Evolutionary conservation across 345 rosid species (phyloP).

Genomic region (Lepidium didymum): DNA sequence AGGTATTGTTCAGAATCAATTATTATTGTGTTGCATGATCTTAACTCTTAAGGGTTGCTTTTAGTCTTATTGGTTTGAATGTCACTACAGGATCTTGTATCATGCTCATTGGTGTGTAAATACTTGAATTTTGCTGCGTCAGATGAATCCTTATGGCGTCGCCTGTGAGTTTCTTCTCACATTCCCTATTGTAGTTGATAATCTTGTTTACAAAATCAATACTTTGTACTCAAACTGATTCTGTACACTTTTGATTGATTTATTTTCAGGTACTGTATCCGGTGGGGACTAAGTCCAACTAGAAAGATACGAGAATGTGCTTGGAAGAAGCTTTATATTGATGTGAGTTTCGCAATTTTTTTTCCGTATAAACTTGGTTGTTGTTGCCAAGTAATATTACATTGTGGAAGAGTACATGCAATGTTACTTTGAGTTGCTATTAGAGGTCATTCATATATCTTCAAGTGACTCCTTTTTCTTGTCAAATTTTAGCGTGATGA

Average conservation of each 20-base stretch:
- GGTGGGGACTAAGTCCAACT: conserved; percentile 69
- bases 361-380: neutral
- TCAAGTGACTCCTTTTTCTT: neutral
- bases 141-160: conserved; percentile 94
- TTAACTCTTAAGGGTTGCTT: neutral
- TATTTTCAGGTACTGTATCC: conserved; percentile 58
- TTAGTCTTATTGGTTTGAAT: neutral
- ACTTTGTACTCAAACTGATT: neutral
- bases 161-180: conserved; percentile 52
- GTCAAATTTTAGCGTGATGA: conserved; percentile 63
- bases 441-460: neutral
- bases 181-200: neutral
- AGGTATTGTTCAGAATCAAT: conserved; percentile 35
- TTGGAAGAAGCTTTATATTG: conserved; percentile 92
- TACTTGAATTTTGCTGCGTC: conserved; percentile 67
- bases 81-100: conserved; percentile 64
- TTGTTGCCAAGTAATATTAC: neutral
- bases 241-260: neutral
- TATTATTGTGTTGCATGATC: neutral
- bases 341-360: conserved; percentile 39
- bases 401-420: neutral
- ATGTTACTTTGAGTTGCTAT: neutral
- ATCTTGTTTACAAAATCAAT: neutral
- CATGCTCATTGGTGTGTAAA: conserved; percentile 78
- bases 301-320: conserved; percentile 59